These are phyloP conservation scores for Eucalyptus marginata DNA, from an alignment of 345 rosid species.

Conservation along the genomic window DNA sequence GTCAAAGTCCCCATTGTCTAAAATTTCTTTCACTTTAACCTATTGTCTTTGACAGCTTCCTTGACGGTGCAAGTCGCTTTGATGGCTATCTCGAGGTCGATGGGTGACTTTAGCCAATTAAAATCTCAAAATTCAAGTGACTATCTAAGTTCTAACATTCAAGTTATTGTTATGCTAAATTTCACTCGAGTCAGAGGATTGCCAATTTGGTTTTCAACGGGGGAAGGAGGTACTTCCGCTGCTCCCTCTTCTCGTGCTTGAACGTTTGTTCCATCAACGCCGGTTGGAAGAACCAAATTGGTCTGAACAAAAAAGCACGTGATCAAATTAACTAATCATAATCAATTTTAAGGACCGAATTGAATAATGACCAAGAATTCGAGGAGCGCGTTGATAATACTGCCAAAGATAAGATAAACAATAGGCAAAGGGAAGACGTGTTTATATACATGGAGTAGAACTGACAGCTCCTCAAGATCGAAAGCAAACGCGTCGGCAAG, in stretches of 20 bases:
- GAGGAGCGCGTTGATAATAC: not conserved
- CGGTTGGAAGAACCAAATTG: not conserved
- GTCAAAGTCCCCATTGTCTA: not conserved
- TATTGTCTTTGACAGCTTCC: not conserved
- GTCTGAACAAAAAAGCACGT: not conserved
- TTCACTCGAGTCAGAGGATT: not conserved
- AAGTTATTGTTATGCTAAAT: not conserved
- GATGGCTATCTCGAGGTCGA: not conserved
- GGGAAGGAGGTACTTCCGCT: not conserved
- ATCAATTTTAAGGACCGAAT: not conserved
- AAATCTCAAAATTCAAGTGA: not conserved
- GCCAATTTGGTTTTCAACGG: not conserved
- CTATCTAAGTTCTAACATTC: not conserved
- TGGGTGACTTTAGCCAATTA: not conserved
- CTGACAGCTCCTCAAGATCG: not conserved
- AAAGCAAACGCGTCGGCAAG: not conserved
- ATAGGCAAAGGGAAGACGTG: not conserved
- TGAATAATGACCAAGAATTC: not conserved
- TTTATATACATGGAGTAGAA: not conserved
- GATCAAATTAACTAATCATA: not conserved
- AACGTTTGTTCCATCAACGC: not conserved
- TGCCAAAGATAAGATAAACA: not conserved
- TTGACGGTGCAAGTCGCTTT: rapidly evolving
- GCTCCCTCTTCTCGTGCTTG: not conserved
- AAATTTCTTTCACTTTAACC: not conserved